These are phyloP conservation scores for Hypoxylon sp. DNA, from an alignment of 2,329 filamentous ascomycete species.

Conservation along the genomic window DNA sequence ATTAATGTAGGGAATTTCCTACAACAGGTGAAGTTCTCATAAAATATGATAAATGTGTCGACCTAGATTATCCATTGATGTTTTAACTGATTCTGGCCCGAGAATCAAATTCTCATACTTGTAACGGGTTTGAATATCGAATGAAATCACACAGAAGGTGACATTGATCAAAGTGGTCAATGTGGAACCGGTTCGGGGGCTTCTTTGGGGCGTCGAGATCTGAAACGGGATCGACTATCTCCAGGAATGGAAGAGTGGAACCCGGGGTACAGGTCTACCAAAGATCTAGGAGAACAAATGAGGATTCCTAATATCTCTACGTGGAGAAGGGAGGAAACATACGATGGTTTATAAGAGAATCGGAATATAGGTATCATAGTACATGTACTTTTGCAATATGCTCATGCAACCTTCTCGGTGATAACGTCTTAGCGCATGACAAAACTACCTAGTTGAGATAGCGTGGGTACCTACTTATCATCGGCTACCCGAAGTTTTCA, in stretches of 20 bases:
- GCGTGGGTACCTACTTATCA: background rate
- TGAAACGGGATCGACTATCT: slow-evolving; percentile 28
- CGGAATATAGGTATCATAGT: background rate
- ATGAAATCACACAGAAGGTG: background rate
- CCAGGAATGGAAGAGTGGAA: slow-evolving; percentile 13
- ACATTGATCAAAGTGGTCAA: background rate
- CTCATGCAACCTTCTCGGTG: slow-evolving; percentile 7
- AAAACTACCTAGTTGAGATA: background rate
- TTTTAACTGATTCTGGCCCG: background rate
- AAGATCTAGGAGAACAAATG: background rate
- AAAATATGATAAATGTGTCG: background rate
- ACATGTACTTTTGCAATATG: background rate
- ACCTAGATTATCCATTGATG: background rate
- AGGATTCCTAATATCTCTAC: background rate
- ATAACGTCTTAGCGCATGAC: background rate
- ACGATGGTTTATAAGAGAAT: background rate
- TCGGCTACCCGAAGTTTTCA: background rate
- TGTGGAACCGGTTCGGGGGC: background rate
- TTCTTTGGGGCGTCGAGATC: slow-evolving; percentile 9
- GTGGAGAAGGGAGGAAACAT: background rate
- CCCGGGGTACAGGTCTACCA: slow-evolving; percentile 2
- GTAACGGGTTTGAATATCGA: background rate
- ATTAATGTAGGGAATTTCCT: background rate
- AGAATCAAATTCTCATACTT: background rate
- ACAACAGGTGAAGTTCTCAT: background rate